Percentiles rank a stretch among this genome's conserved stretches.
phyloP scores from a whole-genome alignment of 306 rosid genomes.

The Vicia sativa region DNA sequence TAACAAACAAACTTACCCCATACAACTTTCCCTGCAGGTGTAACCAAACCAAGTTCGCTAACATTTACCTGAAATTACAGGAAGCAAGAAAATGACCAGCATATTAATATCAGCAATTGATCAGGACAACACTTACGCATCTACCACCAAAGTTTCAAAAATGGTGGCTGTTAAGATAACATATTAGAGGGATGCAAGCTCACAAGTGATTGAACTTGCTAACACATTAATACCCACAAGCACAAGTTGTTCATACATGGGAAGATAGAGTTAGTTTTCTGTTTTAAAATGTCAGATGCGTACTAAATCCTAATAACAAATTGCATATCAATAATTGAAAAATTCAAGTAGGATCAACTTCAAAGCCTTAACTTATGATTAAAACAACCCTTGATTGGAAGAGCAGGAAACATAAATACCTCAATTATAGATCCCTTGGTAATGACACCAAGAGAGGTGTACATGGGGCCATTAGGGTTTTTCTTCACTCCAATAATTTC shows the following conservation, averaged over 20 bases:
- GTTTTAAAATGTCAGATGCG: no score
- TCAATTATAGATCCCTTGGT: constrained; percentile 94
- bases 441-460: constrained; percentile 92
- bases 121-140: no score
- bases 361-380: neutral
- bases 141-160: no score
- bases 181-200: no score
- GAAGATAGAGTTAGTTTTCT: no score
- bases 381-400: constrained; percentile 24
- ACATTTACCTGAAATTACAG: constrained; percentile 76
- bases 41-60: constrained; percentile 93
- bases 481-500: constrained; percentile 93
- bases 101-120: constrained; percentile 1
- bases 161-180: no score
- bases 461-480: constrained; percentile 93
- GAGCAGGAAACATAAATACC: constrained; percentile 46
- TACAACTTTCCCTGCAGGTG: constrained; percentile 96
- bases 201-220: no score
- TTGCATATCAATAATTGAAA: neutral
- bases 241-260: no score
- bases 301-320: neutral
- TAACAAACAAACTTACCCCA: constrained; percentile 69
- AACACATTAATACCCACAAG: no score
- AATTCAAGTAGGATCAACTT: neutral
- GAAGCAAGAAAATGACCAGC: constrained; percentile 6